Conservation (phyloP, 73 alveolate genomes). For the Breviolum minutum region DNA sequence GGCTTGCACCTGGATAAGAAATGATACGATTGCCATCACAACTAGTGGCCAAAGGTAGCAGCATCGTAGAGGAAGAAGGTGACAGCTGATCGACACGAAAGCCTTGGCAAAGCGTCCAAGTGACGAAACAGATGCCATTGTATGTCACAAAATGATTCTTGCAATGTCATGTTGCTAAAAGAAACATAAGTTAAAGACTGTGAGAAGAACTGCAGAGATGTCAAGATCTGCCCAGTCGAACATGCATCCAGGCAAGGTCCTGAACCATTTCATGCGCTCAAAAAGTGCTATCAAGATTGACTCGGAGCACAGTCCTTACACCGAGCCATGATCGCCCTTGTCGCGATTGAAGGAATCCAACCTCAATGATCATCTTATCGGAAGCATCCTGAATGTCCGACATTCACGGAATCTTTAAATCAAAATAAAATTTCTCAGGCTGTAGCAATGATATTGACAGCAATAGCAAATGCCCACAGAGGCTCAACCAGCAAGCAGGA, state of each 20-base stretch:
- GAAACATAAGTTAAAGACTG: not conserved
- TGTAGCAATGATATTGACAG: conserved; percentile 3
- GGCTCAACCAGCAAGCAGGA: conserved; percentile 12
- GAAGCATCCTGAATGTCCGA: no score
- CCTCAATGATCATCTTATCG: not conserved
- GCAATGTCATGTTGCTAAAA: not conserved
- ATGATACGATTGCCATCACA: conserved; percentile 23
- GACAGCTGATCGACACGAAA: conserved; percentile 59
- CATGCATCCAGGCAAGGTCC: conserved; percentile 32
- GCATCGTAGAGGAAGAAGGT: conserved; percentile 57
- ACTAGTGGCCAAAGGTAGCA: conserved; percentile 61
- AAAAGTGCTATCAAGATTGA: not conserved
- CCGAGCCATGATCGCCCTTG: conserved; percentile 29
- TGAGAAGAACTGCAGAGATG: conserved; percentile 33
- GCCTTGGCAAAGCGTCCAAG: not conserved
- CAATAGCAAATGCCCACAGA: conserved; percentile 40
- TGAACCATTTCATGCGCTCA: not conserved
- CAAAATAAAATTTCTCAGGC: not conserved
- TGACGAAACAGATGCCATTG: no score
- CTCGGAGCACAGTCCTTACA: not conserved
- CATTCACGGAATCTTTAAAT: not conserved
- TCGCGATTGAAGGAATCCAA: conserved; percentile 45
- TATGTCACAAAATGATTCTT: not conserved
- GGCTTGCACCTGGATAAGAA: conserved; percentile 21
- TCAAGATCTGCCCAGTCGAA: conserved; percentile 25